Percentiles rank a stretch among this genome's conserved stretches.
phyloP scores from a whole-genome alignment of 768 basidiomycete species.

The Leccinum broughii region DNA sequence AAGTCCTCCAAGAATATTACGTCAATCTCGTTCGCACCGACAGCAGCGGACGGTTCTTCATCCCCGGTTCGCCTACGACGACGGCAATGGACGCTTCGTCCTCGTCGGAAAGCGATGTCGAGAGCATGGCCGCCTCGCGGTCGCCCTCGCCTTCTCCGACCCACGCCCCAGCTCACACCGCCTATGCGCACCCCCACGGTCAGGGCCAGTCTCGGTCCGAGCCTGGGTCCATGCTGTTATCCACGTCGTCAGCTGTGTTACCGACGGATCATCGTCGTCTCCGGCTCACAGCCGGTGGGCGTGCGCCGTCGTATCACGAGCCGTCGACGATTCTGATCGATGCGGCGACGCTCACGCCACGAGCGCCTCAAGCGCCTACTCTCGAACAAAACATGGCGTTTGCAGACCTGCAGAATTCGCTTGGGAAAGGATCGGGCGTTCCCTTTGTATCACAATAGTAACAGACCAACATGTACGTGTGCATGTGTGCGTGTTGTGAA shows the following conservation, averaged over 20 bases:
- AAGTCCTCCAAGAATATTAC: constrained; percentile 92
- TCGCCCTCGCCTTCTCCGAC: constrained; percentile 46
- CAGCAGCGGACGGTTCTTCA: constrained; percentile 56
- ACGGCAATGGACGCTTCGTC: not conserved
- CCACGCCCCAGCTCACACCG: constrained; percentile 7
- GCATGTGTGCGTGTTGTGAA: not conserved
- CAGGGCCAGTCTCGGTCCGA: not conserved
- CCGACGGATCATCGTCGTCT: constrained; percentile 23
- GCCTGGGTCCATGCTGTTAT: not conserved
- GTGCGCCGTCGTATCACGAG: constrained; percentile 30
- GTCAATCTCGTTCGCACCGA: constrained; percentile 89
- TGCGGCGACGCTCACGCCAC: constrained; percentile 39
- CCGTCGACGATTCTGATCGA: constrained; percentile 41
- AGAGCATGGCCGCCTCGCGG: constrained; percentile 47
- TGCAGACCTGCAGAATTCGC: constrained; percentile 59
- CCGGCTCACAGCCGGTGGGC: constrained; percentile 29
- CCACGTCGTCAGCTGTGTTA: not conserved
- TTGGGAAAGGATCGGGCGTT: constrained; percentile 31
- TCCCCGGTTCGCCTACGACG: constrained; percentile 43
- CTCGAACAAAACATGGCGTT: constrained; percentile 87
- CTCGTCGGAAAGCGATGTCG: constrained; percentile 52
- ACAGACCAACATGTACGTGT: not conserved
- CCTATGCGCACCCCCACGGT: not conserved
- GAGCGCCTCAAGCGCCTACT: constrained; percentile 58
- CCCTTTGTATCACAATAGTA: constrained; percentile 13